These are phyloP conservation scores for Amanita pallidorosea DNA, from an alignment of 768 basidiomycete genomes.

Conservation along the genomic window DNA sequence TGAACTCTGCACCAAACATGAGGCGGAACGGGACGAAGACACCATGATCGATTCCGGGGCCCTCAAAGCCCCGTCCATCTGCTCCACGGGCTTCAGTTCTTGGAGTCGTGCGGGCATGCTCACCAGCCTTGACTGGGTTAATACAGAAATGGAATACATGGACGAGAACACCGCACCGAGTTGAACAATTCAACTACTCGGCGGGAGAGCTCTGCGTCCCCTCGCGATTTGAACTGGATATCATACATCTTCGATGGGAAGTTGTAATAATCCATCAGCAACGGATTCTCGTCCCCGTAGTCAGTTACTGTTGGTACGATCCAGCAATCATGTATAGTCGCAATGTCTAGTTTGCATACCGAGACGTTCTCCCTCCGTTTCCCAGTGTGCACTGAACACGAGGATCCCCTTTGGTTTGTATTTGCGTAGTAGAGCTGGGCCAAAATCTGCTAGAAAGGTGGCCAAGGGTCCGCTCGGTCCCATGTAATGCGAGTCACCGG, in stretches of 20 bases:
- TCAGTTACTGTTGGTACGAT: constrained; percentile 39
- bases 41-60: constrained; percentile 67
- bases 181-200: constrained; percentile 52
- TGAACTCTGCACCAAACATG: constrained; percentile 66
- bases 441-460: constrained; percentile 54
- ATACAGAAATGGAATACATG: background rate
- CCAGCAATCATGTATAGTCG: background rate
- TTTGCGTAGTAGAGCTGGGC: constrained; percentile 50
- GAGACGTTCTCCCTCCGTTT: constrained; percentile 45
- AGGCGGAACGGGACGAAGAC: constrained; percentile 71
- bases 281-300: constrained; percentile 66
- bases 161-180: constrained; percentile 22
- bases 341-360: constrained; percentile 24
- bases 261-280: constrained; percentile 67
- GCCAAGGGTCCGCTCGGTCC: constrained; percentile 47
- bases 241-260: constrained; percentile 51
- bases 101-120: constrained; percentile 36
- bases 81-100: constrained; percentile 44
- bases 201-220: constrained; percentile 44
- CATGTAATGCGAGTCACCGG: constrained; percentile 18
- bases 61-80: constrained; percentile 55
- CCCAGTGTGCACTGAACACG: constrained; percentile 81
- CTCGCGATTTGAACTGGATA: constrained; percentile 57
- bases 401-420: constrained; percentile 73
- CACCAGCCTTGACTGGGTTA: constrained; percentile 27